Base-by-base conservation (phyloP, 768 basidiomycete genomes). In the Mycena albidolilacea region DNA sequence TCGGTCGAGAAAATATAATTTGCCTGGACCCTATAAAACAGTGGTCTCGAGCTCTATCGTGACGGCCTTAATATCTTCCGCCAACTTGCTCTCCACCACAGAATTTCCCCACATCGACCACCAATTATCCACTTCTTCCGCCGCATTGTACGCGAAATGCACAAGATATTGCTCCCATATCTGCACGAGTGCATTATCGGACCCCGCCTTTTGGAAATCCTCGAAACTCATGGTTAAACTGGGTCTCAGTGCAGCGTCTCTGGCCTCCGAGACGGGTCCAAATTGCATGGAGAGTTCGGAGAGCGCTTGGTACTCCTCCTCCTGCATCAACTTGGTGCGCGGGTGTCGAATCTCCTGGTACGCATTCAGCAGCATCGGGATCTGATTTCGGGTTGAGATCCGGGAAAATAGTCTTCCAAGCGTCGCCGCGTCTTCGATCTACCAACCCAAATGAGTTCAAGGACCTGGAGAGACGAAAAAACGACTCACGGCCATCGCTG, bases 321-420 rank as follows among this genome's bases (percentile, higher is more conserved):
- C 64, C 30, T 60, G 52, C 10, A 63, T 59, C 4, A 46, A 46
- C 1, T 41, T 64, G 5, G 62, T 50, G 0, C 90, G 87, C 8
- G 78, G 73, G 23, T 85, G 81, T 4, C 90, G 85, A 23, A 90
- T 83, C 6, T 80, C 79, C 63, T 89, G 76, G 72, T 89, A 90
- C 0, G 87, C 87, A 7, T 80, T 78, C 17, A 90, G 79, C 11
- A 90, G 81, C 7, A 81, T 75, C 0, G 75, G 69, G 19, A 90
- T 82, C 70, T 88, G 89, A 0, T 80, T 64, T 23, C 73, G 78
- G 30, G 81, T 78, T 0, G 84, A 80, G 48, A 89, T 75, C 35
- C 79, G 85, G 0, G 89, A 87, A 74, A 90, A 85, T 11, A 90
- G 80, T 62, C 82, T 80, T 0, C 85, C 85, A 7, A 87, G 78